Evolutionary conservation across 805 yeast species (phyloP), one percentile per base, ranked within the genome.

Genomic region (Kluyveromyces starmeri): DNA sequence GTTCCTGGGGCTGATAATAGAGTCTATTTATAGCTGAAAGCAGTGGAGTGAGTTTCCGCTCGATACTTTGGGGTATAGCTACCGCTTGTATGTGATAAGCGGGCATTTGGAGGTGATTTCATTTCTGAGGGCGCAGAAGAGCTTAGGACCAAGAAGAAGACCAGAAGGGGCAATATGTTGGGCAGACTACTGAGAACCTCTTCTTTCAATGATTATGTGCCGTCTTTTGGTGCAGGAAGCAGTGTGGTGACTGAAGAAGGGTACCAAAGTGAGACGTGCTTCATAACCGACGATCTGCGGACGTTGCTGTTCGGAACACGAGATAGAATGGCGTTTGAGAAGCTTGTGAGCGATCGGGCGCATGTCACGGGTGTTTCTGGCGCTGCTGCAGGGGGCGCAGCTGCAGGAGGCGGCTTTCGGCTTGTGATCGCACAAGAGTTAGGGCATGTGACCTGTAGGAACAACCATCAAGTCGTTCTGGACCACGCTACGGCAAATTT

Each of bases 361-460:
- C 34, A 31, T 7, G 34, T 46, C 30, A n/a, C n/a, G n/a, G n/a
- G n/a, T n/a, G n/a, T n/a, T n/a, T n/a, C n/a, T n/a, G n/a, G n/a
- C n/a, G n/a, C n/a, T n/a, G n/a, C n/a, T n/a, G n/a, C n/a, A n/a
- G n/a, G n/a, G n/a, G n/a, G n/a, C n/a, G n/a, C n/a, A n/a, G n/a
- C n/a, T n/a, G n/a, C n/a, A n/a, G 5, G 5, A n/a, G 26, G 26
- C 13, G 48, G 47, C 4, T 63, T 55, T 35, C 46, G 68, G 29
- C 34, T 64, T 11, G 16, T 64, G 3, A 42, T 64, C 2, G 55
- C 61, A 1, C 61, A 60, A 34, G 68, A 62, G 33, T 55, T 61
- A 4, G 65, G 64, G 4, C 61, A 56, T 21, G 42, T 59, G 26
- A 51, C 58, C 27, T 48, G 57, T 34, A 49, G 58, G 24, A 54